Conservation (phyloP, 495 filamentous ascomycete genomes). For the Astrocystis sublimbata region DNA sequence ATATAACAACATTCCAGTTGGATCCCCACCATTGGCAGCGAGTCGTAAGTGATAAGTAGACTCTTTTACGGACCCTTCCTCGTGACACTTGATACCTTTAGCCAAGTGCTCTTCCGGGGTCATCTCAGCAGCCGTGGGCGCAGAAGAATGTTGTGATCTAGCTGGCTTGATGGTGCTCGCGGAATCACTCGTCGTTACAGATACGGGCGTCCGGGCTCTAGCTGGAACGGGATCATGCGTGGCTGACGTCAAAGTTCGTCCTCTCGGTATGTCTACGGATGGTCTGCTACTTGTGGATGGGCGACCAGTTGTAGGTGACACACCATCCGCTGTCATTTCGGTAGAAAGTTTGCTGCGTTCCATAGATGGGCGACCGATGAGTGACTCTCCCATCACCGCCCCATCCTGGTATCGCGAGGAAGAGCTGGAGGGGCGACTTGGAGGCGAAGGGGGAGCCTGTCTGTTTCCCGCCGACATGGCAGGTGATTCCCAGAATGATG, state of each 20-base stretch:
- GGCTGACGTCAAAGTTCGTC: slow-evolving; percentile 38
- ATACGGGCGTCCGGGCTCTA: slow-evolving; percentile 44
- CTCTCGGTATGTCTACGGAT: slow-evolving; percentile 44
- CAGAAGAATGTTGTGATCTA: slow-evolving; percentile 51
- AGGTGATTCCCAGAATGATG: slow-evolving; percentile 64
- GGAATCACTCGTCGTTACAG: slow-evolving; percentile 63
- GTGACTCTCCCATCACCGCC: slow-evolving; percentile 39
- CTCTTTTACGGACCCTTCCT: slow-evolving; percentile 80
- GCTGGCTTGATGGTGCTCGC: slow-evolving; percentile 65
- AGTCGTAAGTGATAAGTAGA: slow-evolving; percentile 94
- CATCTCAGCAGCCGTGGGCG: slow-evolving; percentile 55
- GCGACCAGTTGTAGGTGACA: slow-evolving; percentile 44
- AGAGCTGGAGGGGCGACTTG: slow-evolving; percentile 52
- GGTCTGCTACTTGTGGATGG: slow-evolving; percentile 48
- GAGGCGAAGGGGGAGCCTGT: slow-evolving; percentile 58
- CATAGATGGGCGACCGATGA: slow-evolving; percentile 39
- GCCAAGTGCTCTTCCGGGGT: slow-evolving; percentile 83
- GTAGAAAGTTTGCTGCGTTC: slow-evolving; percentile 50
- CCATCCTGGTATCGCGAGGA: slow-evolving; percentile 38
- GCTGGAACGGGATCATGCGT: slow-evolving; percentile 31
- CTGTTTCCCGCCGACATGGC: slow-evolving; percentile 47
- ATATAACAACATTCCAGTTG: slow-evolving; percentile 93
- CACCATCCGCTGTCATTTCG: slow-evolving; percentile 35
- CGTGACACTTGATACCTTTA: slow-evolving; percentile 85
- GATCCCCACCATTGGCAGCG: slow-evolving; percentile 80